phyloP scores from a whole-genome alignment of 352 stramenopile species.

The Phytophthora ramorum region DNA sequence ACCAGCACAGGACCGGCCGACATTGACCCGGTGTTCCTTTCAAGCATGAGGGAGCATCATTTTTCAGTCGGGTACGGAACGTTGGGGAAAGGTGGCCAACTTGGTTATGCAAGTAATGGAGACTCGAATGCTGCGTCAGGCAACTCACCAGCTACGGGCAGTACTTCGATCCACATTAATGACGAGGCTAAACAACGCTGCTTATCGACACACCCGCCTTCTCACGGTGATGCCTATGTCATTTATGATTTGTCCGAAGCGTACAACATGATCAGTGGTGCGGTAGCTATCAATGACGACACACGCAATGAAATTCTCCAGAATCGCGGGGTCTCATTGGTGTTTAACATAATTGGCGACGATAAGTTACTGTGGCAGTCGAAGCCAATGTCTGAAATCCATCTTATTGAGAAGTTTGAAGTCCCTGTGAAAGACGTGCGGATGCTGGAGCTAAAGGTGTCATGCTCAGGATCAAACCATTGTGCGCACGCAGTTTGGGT shows the following conservation, averaged over 20 bases:
- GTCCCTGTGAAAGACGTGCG: slow-evolving; percentile 62
- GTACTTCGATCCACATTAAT: slow-evolving; percentile 56
- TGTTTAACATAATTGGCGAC: slow-evolving; percentile 81
- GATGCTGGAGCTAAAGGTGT: slow-evolving; percentile 79
- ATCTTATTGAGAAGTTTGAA: slow-evolving; percentile 62
- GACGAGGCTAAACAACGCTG: slow-evolving; percentile 76
- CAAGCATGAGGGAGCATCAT: slow-evolving; percentile 81
- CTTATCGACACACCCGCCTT: slow-evolving; percentile 81
- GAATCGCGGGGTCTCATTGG: slow-evolving; percentile 57
- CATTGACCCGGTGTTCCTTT: slow-evolving; percentile 73
- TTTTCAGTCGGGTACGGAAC: slow-evolving; percentile 82
- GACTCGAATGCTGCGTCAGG: slow-evolving; percentile 24
- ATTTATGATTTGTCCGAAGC: slow-evolving; percentile 81
- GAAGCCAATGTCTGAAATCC: slow-evolving; percentile 51
- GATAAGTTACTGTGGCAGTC: slow-evolving; percentile 79
- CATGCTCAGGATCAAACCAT: slow-evolving; percentile 78
- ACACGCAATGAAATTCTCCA: slow-evolving; percentile 63
- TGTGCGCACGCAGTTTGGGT: slow-evolving; percentile 85
- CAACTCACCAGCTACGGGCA: slow-evolving; percentile 27
- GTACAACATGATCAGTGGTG: slow-evolving; percentile 61
- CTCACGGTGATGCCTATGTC: slow-evolving; percentile 75
- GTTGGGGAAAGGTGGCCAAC: slow-evolving; percentile 73
- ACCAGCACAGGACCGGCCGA: slow-evolving; percentile 35
- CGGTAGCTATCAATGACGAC: slow-evolving; percentile 83
- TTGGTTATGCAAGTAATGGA: slow-evolving; percentile 78